Base-by-base conservation (phyloP, 768 basidiomycete genomes). In the Mrakia blollopis region DNA sequence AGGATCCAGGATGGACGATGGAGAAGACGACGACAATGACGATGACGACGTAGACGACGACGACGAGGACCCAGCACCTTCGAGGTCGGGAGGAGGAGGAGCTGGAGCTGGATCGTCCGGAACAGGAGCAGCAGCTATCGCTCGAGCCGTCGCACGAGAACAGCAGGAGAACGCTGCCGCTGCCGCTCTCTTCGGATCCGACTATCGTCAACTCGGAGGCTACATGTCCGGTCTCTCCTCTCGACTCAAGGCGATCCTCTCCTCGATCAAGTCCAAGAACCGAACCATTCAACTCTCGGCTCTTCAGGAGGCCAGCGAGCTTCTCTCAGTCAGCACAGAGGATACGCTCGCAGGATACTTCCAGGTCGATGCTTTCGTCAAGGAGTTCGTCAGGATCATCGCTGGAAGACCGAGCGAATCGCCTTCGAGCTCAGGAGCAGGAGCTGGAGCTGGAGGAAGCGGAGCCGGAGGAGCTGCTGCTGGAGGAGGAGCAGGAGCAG, bases 341-440 rank as follows among this genome's bases (percentile, higher is more conserved):
- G 97, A 99, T 83, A 98, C 94, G 10, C 86, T 99, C 65, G 92
- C 93, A 13, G 94, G 94, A 60, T 95, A 92, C n/a, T 96, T 99
- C 85, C 92, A 91, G 79, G 91, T 95, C 30, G 94, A 96, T 80
- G 88, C 90, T 50, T 98, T 93, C 82, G 92, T 95, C 41, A 89
- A 90, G 80, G 96, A 97, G 83, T 87, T 99, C 54, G 91, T 99
- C 78, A 89, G 89, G 81, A 94, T 98, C 80, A 87, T 98, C 52
- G 92, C 92, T 69, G 84, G 85, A 23, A 80, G 83, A 77, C 82
- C 83, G 37, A 82, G 80, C 50, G 80, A 81, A 28, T 30, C 73
- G 30, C 80, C 81, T 41, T 32, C 73, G 28, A 74, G 52, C 30
- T 28, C 63, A 21, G n/a, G 35, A 47, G 63, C 47, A 35, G 14